Evolutionary conservation across 2,329 filamentous ascomycete genomes (phyloP), one percentile per base, ranked within the genome.

Genomic region (Aspergillus sp.): DNA sequence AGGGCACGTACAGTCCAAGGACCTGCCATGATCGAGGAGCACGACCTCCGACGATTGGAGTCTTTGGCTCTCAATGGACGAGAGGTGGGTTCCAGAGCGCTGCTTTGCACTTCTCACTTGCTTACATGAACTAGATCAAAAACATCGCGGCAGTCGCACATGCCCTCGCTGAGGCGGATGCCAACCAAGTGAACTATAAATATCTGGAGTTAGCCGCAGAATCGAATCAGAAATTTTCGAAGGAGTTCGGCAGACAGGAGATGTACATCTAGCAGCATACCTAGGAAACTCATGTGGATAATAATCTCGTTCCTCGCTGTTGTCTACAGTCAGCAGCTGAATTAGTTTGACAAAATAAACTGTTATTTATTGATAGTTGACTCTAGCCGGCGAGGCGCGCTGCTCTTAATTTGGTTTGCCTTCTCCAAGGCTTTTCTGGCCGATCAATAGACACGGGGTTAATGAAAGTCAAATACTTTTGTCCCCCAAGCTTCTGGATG

Each of bases 101-200:
- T 39, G 34, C 59, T 36, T 36, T 39, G 36, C 22, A 22, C 45
- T 51, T 49, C 53, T 34, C 43, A 51, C 17, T 57, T 60, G 24
- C 58, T 58, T 20, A 57, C 43, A 60, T 9, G n/a, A 59, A 24
- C 32, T 11, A 64, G 58, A 64, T 64, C 55, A 64, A 61, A 55
- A 61, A 61, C 15, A 48, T 64, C 39, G 42, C 32, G 42, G 60
- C 55, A 49, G 55, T 64, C 48, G 55, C 53, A 57, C 50, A 64
- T 30, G 56, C 62, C 50, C 57, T 64, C 22, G 58, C 60, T 26
- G 36, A 57, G 48, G 62, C 57, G 7, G 44, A 61, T 32, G 26
- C 17, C 1, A 53, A 34, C 22, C 34, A 44, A 9, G 54, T 64
- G 20, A 59, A 12, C 51, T 64, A 61, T 24, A 51, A 59, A 41